Percentiles rank a stretch among this genome's conserved stretches.
Conservation (phyloP, 225 moss, liverwort and hornwort genomes). For the Ulota crispa region DNA sequence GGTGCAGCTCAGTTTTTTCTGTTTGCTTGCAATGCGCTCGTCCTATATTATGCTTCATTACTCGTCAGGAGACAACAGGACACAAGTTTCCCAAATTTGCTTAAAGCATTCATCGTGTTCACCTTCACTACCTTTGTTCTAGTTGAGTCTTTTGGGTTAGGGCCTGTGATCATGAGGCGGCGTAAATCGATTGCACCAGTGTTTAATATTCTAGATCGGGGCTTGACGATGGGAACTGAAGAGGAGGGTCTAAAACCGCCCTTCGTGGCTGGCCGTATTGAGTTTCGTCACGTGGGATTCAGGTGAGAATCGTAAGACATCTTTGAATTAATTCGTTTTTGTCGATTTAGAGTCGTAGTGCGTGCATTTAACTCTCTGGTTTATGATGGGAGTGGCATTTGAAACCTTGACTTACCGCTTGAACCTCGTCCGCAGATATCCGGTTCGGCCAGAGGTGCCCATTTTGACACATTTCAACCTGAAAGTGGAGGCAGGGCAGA, state of each 20-base stretch:
- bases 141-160: slow-evolving; percentile 64
- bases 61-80: slow-evolving; percentile 41
- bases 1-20: slow-evolving; percentile 67
- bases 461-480: slow-evolving; percentile 55
- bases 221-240: slow-evolving; percentile 50
- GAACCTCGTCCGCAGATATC: slow-evolving; percentile 47
- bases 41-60: slow-evolving; percentile 57
- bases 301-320: slow-evolving; percentile 33
- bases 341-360: slow-evolving; percentile 1
- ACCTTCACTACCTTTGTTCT: slow-evolving; percentile 66
- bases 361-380: slow-evolving; percentile 3
- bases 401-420: slow-evolving; percentile 24
- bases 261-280: slow-evolving; percentile 60
- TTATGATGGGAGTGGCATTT: not conserved
- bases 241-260: slow-evolving; percentile 65
- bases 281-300: slow-evolving; percentile 66
- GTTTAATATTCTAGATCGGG: slow-evolving; percentile 61
- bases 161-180: slow-evolving; percentile 65
- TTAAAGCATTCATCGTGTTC: slow-evolving; percentile 64
- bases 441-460: slow-evolving; percentile 60
- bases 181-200: slow-evolving; percentile 59
- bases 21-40: slow-evolving; percentile 63
- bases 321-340: not conserved
- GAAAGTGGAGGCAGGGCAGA: slow-evolving; percentile 63
- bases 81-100: slow-evolving; percentile 47